Conservation (phyloP, 257 asterid genomes). For the Solanum etuberosum region DNA sequence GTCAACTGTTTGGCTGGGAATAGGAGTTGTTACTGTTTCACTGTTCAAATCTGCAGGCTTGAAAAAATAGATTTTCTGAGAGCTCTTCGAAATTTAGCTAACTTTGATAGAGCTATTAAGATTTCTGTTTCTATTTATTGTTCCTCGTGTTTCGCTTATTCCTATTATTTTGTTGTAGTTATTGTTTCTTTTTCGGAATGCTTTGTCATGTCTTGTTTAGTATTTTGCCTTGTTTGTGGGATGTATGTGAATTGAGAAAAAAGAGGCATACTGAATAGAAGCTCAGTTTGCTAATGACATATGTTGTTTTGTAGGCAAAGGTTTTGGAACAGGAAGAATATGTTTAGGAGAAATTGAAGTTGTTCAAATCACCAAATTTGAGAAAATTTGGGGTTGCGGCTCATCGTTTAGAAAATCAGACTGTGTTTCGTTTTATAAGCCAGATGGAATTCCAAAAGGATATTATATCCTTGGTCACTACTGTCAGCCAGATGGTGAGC, state of each 20-base stretch:
- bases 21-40: not conserved
- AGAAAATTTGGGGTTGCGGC: conserved; percentile 46
- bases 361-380: conserved; percentile 40
- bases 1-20: not conserved
- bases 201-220: not conserved
- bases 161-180: not conserved
- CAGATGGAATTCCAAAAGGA: conserved; percentile 54
- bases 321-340: conserved; percentile 60
- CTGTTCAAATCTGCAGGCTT: not conserved
- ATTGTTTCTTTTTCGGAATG: not conserved
- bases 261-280: not conserved
- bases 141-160: not conserved
- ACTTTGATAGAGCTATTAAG: not conserved
- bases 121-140: not conserved
- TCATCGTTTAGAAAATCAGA: conserved; percentile 27
- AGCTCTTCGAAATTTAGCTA: not conserved
- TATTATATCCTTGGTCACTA: conserved; percentile 68
- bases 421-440: conserved; percentile 50
- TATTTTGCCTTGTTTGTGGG: not conserved
- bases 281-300: not conserved
- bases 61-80: not conserved
- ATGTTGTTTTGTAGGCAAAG: conserved; percentile 41
- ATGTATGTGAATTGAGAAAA: not conserved
- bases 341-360: conserved; percentile 70
- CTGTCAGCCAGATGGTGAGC: conserved; percentile 45